phyloP scores from a whole-genome alignment of 768 basidiomycete species.

The Leccinum aurantiacum region DNA sequence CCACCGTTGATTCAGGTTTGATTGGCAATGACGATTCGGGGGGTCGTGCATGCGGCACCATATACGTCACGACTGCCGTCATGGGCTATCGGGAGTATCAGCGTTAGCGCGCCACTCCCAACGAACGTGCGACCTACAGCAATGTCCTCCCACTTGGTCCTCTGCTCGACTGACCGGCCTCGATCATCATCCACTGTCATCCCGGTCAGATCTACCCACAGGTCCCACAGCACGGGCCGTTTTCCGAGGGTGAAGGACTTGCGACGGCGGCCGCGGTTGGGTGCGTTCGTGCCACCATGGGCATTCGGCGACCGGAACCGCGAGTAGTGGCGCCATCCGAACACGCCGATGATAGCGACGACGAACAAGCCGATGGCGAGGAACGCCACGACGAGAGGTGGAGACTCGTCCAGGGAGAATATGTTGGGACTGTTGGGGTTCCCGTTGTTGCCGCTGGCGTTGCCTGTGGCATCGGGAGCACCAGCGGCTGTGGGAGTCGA shows the following conservation, averaged over 20 bases:
- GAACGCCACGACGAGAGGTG: slow-evolving; percentile 59
- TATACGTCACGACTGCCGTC: slow-evolving; percentile 18
- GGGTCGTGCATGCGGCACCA: not conserved
- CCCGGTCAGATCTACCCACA: slow-evolving; percentile 27
- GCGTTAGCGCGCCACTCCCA: not conserved
- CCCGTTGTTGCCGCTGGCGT: not conserved
- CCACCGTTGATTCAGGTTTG: not conserved
- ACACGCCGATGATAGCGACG: slow-evolving; percentile 46
- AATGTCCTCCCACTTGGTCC: slow-evolving; percentile 39
- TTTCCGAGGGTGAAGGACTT: slow-evolving; percentile 17
- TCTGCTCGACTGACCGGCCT: slow-evolving; percentile 1
- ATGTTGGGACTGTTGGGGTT: not conserved
- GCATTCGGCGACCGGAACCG: slow-evolving; percentile 10
- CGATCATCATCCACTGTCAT: not conserved
- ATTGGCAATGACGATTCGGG: not conserved
- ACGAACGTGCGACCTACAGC: slow-evolving; percentile 34
- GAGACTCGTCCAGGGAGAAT: slow-evolving; percentile 40
- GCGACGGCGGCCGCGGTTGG: not conserved
- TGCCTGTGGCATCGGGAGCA: not conserved
- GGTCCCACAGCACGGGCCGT: slow-evolving; percentile 48
- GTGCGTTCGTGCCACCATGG: slow-evolving; percentile 5
- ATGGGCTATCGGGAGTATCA: slow-evolving; percentile 20
- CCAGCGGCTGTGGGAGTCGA: not conserved
- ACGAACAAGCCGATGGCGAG: slow-evolving; percentile 57
- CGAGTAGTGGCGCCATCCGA: slow-evolving; percentile 44